These are phyloP conservation scores for Lecanicillium sp. DNA, from an alignment of 2,329 filamentous ascomycete species.

Conservation along the genomic window DNA sequence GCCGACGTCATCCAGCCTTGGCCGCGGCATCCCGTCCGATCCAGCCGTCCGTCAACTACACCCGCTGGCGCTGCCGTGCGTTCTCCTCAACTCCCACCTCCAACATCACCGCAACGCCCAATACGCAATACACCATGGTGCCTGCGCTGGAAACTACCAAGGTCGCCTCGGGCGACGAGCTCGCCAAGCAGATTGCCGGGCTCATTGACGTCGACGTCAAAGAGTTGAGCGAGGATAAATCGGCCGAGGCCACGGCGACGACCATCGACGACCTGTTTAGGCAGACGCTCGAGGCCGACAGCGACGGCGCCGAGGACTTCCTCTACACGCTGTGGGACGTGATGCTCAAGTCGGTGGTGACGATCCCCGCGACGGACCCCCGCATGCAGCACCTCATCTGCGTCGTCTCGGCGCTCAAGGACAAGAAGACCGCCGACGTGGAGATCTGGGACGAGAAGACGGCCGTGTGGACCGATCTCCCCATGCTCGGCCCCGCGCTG, in stretches of 20 bases:
- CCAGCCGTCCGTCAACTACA: not conserved
- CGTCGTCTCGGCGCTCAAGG: constrained; percentile 20
- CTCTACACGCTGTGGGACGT: constrained; percentile 27
- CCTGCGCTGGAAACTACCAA: constrained; percentile 8
- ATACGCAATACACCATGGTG: not conserved
- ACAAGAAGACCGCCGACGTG: constrained; percentile 19
- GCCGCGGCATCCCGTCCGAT: not conserved
- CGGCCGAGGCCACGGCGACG: constrained; percentile 19
- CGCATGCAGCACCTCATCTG: constrained; percentile 21
- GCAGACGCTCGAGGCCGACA: constrained; percentile 16
- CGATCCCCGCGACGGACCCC: constrained; percentile 23
- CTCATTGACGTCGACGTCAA: constrained; percentile 23
- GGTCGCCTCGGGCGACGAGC: constrained; percentile 5
- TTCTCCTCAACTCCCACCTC: not conserved
- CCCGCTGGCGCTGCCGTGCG: not conserved
- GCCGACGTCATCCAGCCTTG: constrained; percentile 9
- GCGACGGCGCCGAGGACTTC: constrained; percentile 17
- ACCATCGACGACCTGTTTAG: constrained; percentile 22
- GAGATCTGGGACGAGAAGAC: constrained; percentile 24
- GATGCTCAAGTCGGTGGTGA: constrained; percentile 20
- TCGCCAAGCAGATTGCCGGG: constrained; percentile 16
- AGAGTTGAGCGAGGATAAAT: not conserved
- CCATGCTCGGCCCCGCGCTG: constrained; percentile 26
- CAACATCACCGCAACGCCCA: not conserved
- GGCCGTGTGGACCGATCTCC: constrained; percentile 25